Evolutionary conservation across 345 rosid genomes (phyloP).

Genomic region (Cardiospermum halicacabum): DNA sequence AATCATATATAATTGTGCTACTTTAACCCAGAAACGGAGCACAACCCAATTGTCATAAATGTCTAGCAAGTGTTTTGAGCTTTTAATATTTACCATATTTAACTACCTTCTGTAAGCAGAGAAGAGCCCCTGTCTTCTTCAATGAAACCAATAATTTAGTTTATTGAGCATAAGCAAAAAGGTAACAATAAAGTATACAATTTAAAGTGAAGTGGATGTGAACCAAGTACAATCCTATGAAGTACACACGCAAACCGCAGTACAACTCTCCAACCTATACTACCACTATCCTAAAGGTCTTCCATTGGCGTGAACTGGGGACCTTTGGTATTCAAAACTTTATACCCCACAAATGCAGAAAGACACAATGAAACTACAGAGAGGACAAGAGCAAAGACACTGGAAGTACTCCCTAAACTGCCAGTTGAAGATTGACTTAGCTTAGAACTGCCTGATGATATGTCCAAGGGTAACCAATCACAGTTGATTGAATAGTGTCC

Average conservation of each 20-base stretch:
- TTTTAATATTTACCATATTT: neutral
- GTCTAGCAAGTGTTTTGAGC: neutral
- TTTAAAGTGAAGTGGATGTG: conserved; percentile 5
- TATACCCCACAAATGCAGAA: conserved; percentile 63
- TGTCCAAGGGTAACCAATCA: conserved; percentile 72
- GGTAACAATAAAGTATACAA: conserved; percentile 12
- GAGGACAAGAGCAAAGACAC: conserved; percentile 57
- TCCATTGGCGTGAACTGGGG: conserved; percentile 43
- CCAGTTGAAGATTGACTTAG: conserved; percentile 27
- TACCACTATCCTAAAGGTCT: conserved; percentile 28
- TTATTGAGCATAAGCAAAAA: conserved; percentile 3
- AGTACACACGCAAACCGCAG: conserved; percentile 25
- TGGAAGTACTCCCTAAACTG: conserved; percentile 45
- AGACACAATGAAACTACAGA: conserved; percentile 54
- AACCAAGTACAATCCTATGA: conserved; percentile 21
- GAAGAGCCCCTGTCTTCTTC: neutral
- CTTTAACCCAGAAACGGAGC: neutral
- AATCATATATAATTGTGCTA: too few relatives aligned
- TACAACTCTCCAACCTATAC: conserved; percentile 19
- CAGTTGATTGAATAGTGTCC: conserved; percentile 84
- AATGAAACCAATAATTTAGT: neutral
- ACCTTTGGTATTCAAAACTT: conserved; percentile 27
- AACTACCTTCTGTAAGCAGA: neutral
- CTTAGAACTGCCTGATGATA: conserved; percentile 37
- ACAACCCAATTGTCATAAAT: neutral